Base-by-base conservation (phyloP, 116 monocot genomes). In the Zostera marina region DNA sequence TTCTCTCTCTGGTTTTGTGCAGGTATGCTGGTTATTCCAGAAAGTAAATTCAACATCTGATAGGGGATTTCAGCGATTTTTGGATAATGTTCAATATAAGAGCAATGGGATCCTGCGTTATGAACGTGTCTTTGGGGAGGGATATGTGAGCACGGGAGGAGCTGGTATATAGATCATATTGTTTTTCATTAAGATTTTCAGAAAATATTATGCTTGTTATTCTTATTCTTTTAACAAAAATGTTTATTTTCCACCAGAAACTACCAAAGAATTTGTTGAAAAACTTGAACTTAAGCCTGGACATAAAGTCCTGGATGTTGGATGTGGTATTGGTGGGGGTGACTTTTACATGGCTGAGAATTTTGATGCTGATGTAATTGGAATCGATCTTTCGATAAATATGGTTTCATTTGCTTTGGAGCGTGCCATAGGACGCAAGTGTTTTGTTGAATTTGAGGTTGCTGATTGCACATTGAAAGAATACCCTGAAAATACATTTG, bases 1-100 rank as follows among this genome's bases (percentile, higher is more conserved):
- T 9, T 0, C 40, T 56, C 8, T 56, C 17, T 11, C 25, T 4
- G 11, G 12, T 8, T 8, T 61, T 47, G 22, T 61, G 8, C 69
- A 98, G 98, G 86, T 98, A 44, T 98, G 98, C 70, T 98, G 98
- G 98, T 16, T 98, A 43, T 89, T 71, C 80, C 80, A 85, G 71
- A 98, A 98, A 74, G 83, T 81, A 17, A 73, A 64, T 62, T 89
- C 98, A 60, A 67, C 68, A 54, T 67, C 80, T 66, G 85, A 90
- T 54, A 76, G 74, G 63, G 83, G 66, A 3, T 98, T 98, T 54
- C 98, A 98, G 60, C 79, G 74, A 39, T 98, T 98, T 62, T 69
- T 98, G 72, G 98, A 98, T 70, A 89, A 85, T 59, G 85, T 90
- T 13, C 98, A 98, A 66, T 98, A 98, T 25, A 98, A 90, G 68